Base-by-base conservation (phyloP, 345 rosid genomes). In the Lepidium sativum region DNA sequence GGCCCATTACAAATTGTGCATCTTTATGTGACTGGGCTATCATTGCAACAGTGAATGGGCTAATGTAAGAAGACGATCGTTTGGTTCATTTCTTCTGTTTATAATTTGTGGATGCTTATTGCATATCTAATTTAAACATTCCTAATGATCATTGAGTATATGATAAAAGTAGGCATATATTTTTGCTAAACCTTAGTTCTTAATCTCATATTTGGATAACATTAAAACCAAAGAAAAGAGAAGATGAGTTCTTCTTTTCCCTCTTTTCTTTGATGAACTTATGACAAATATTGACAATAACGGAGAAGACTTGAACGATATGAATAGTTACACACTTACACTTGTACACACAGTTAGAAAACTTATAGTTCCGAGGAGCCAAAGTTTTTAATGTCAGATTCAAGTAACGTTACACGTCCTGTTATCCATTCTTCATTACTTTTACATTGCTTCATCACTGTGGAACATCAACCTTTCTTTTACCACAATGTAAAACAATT, bases 331-430 rank as follows among this genome's bases (percentile, higher is more conserved):
- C 1, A 31, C 38, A 60, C 17, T 40, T 40, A 40, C 54, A 65
- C n/a, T 20, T 32, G 54, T 18, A 52, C 43, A 45, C 5, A 0
- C 18, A 56, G 40, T 16, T 67, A 34, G 5, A 47, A 41, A 66
- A 67, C 38, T 55, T 45, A 17, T 29, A 13, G 10, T 47, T 11
- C 20, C 55, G 37, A 45, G 49, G 40, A 68, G 13, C 64, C 45
- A 15, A 4, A 58, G 51, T 17, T 49, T 67, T 67, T 16, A 47
- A 47, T 47, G 64, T 37, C 13, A 49, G 50, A 67, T 67, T 67
- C 71, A 67, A 35, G n/a, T n/a, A n/a, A n/a, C n/a, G n/a, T n/a
- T n/a, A n/a, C n/a, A n/a, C n/a, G n/a, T n/a, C n/a, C n/a, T n/a
- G n/a, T n/a, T n/a, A n/a, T 56, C 53, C 35, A 14, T 27, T 35